phyloP scores from a whole-genome alignment of 2,329 filamentous ascomycete genomes.

The Chalaropsis thielavioides region DNA sequence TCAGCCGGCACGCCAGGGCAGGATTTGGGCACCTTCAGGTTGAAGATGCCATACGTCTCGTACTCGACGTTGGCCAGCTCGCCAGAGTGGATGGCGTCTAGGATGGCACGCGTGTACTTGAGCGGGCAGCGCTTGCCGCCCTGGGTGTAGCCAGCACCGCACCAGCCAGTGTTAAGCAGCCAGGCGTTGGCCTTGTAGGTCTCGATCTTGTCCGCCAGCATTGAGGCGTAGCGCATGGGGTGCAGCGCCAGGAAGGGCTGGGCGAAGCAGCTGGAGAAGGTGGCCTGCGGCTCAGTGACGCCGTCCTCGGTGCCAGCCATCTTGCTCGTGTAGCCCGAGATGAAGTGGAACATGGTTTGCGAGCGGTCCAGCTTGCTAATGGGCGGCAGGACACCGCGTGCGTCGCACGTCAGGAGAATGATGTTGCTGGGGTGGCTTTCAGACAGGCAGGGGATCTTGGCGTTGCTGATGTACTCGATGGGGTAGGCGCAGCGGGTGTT shows the following conservation, averaged over 20 bases:
- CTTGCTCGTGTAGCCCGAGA: slow-evolving; percentile 98
- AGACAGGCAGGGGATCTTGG: slow-evolving; percentile 92
- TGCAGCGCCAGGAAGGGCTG: slow-evolving; percentile 98
- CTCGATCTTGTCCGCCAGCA: slow-evolving; percentile 97
- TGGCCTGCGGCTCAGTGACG: slow-evolving; percentile 91
- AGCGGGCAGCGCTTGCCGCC: slow-evolving; percentile 94
- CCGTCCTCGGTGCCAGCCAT: slow-evolving; percentile 99
- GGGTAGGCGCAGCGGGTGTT: slow-evolving; percentile 97
- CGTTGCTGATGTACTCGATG: slow-evolving; percentile 97
- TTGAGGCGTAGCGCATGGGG: slow-evolving; percentile 97
- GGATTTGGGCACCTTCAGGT: slow-evolving; percentile 83
- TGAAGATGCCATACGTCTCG: slow-evolving; percentile 93
- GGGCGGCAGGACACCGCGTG: slow-evolving; percentile 88
- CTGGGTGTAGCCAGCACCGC: slow-evolving; percentile 77
- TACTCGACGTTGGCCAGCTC: slow-evolving; percentile 87
- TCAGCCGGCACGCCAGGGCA: slow-evolving; percentile 82
- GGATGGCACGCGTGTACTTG: slow-evolving; percentile 96
- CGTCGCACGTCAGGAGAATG: slow-evolving; percentile 94
- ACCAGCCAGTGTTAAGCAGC: slow-evolving; percentile 97
- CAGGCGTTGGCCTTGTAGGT: slow-evolving; percentile 91
- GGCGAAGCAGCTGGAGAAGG: slow-evolving; percentile 98
- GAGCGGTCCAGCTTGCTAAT: slow-evolving; percentile 91
- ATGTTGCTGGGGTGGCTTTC: slow-evolving; percentile 88
- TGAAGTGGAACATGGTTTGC: slow-evolving; percentile 99
- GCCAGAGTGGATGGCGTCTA: slow-evolving; percentile 90